phyloP scores from a whole-genome alignment of 192 early-diverging fungal species.

The Umbelopsis ramanniana region DNA sequence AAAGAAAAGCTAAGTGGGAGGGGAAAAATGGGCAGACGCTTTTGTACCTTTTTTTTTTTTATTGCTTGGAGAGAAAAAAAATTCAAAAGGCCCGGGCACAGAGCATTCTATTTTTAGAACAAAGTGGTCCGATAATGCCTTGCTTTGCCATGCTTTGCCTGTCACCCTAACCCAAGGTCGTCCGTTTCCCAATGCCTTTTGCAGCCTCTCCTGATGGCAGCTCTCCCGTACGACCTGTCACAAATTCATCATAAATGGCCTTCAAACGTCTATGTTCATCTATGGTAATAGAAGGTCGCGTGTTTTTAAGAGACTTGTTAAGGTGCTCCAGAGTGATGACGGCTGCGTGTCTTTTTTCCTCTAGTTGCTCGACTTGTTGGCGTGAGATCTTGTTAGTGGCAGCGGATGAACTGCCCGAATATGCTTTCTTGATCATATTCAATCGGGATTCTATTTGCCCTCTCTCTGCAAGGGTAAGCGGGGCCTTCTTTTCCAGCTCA shows the following conservation, averaged over 20 bases:
- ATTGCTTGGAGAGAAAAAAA: background rate
- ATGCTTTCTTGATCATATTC: constrained; percentile 19
- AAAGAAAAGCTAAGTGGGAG: background rate
- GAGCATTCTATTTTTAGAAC: constrained; percentile 19
- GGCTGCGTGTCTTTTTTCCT: constrained; percentile 33
- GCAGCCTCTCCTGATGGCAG: constrained; percentile 55
- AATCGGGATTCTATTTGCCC: constrained; percentile 45
- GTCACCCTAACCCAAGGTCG: constrained; percentile 38
- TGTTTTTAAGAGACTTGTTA: constrained; percentile 58
- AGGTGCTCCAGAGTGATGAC: constrained; percentile 51
- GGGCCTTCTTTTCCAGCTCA: constrained; percentile 36
- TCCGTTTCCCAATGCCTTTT: constrained; percentile 45
- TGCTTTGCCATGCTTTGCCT: background rate
- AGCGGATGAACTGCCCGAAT: background rate
- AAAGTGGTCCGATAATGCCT: background rate
- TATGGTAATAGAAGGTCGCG: constrained; percentile 65
- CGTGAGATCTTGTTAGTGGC: background rate
- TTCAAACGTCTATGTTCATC: constrained; percentile 59
- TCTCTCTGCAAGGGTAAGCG: constrained; percentile 56
- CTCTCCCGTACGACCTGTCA: constrained; percentile 63
- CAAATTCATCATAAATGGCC: constrained; percentile 62
- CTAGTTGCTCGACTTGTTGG: constrained; percentile 24
- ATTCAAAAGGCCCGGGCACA: constrained; percentile 22
- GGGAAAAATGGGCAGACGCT: background rate
- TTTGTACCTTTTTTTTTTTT: constrained; percentile 15